Evolutionary conservation across 192 early-diverging fungal species (phyloP).

Genomic region (Coemansia sp.): DNA sequence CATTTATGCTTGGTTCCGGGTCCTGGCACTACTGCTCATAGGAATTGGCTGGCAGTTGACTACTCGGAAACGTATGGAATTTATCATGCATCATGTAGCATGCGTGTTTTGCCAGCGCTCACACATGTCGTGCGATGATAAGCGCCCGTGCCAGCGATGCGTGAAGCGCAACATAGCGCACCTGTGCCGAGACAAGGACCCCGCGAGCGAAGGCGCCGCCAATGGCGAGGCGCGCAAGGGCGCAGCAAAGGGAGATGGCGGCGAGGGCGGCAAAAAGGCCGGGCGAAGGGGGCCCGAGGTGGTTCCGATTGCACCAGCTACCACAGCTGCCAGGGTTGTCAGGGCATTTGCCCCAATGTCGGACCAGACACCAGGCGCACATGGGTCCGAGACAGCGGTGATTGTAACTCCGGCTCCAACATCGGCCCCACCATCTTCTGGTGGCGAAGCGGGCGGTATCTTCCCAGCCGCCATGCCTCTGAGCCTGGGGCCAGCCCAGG

Average conservation of each 20-base stretch:
- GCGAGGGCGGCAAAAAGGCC: background rate
- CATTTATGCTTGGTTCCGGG: background rate
- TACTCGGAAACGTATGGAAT: background rate
- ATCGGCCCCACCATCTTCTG: background rate
- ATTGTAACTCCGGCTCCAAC: background rate
- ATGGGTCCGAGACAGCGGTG: background rate
- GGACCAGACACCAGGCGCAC: background rate
- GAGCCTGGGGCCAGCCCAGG: background rate
- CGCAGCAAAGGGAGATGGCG: background rate
- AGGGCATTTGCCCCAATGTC: background rate
- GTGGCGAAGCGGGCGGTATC: background rate
- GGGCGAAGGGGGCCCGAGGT: background rate
- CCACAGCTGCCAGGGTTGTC: background rate
- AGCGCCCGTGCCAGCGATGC: slow-evolving; percentile 92
- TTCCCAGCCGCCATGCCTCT: background rate
- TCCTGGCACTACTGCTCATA: background rate
- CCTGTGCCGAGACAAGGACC: slow-evolving; percentile 84
- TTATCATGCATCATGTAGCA: slow-evolving; percentile 52
- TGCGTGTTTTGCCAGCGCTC: slow-evolving; percentile 93
- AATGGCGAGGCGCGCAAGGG: slow-evolving; percentile 6
- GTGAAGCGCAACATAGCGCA: slow-evolving; percentile 94
- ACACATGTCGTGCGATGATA: slow-evolving; percentile 95
- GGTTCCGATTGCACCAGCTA: slow-evolving; percentile 12
- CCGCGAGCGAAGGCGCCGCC: slow-evolving; percentile 12
- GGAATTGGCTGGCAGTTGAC: background rate